Evolutionary conservation across 1,284 basidiomycete species (phyloP), one percentile per base, ranked within the genome.

Genomic region (Laetiporus sulphureus): DNA sequence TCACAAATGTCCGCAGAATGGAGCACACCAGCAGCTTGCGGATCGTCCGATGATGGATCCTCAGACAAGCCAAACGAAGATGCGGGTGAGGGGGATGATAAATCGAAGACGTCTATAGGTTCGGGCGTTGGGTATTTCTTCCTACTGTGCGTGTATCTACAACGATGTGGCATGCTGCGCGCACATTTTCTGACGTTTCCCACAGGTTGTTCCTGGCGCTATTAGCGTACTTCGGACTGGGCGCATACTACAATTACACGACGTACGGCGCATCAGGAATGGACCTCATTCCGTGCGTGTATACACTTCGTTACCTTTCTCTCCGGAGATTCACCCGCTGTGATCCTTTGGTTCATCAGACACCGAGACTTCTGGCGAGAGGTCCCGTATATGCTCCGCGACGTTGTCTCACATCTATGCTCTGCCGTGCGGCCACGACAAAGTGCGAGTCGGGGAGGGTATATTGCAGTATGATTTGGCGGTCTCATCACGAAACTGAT

Each of bases 301-400:
- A 13, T 13, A 27, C 25, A 27, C 25, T 7, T 8, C 25, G 25
- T 27, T 27, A 27, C 25, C 25, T 27, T 7, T 27, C 25, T 7
- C 25, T 13, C 13, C 8, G 13, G 8, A 8, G 25, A 27, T 27
- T 27, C 25, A 23, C 36, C 19, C 31, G 15, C 29, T 33, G 4
- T 42, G n/a, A n/a, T n/a, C n/a, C n/a, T n/a, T n/a, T n/a, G n/a
- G n/a, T n/a, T n/a, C 22, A 45, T 32, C 50, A 90, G 87, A 46
- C 87, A 91, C 62, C 83, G 86, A 34, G 86, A 90, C 58, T 88
- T 91, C 63, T 90, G 86, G 86, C 68, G 79, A 60, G 88, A 91
- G 62, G 81, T 91, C 4, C 88, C 88, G 3, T 89, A 86, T 53
- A 83, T 91, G 75, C 59, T 89, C 25, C 70, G 72, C 30, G 88